These are phyloP conservation scores for Roridomyces roridus DNA, from an alignment of 768 basidiomycete genomes.

Conservation along the genomic window DNA sequence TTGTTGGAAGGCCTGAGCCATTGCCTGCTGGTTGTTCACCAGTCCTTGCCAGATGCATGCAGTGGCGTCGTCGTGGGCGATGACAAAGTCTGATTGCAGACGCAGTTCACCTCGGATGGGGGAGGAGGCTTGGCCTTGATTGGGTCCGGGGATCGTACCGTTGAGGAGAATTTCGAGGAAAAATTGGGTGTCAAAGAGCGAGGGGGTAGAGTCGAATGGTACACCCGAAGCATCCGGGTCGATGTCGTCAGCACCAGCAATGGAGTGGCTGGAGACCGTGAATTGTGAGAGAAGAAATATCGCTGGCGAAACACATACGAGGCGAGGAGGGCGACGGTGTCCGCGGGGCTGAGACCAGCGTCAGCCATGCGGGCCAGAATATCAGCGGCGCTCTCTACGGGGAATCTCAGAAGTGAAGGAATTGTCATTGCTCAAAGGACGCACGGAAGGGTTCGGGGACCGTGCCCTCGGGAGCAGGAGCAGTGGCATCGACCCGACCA, in stretches of 20 bases:
- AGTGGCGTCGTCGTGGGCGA: constrained; percentile 36
- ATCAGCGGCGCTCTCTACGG: too few relatives aligned
- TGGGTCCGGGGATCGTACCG: constrained; percentile 31
- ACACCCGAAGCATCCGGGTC: constrained; percentile 24
- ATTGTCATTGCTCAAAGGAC: too few relatives aligned
- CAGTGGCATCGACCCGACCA: too few relatives aligned
- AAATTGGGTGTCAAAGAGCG: constrained; percentile 38
- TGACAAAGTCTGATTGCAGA: constrained; percentile 33
- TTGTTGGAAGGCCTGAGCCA: constrained; percentile 33
- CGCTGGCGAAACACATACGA: too few relatives aligned
- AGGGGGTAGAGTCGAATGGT: constrained; percentile 39
- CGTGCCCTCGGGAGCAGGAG: too few relatives aligned
- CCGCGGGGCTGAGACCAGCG: too few relatives aligned
- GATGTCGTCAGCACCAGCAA: background rate
- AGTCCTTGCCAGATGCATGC: constrained; percentile 49
- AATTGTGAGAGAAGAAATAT: too few relatives aligned
- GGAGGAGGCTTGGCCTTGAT: constrained; percentile 30
- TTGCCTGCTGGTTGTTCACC: constrained; percentile 33
- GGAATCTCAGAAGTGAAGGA: too few relatives aligned
- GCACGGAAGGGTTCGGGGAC: too few relatives aligned
- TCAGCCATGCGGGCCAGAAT: too few relatives aligned
- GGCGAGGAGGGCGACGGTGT: too few relatives aligned
- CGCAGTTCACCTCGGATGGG: constrained; percentile 36
- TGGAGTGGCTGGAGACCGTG: background rate
- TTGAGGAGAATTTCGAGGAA: constrained; percentile 36